Percentiles rank a stretch among this genome's conserved stretches.
Conservation (phyloP, 2,329 filamentous ascomycete genomes). For the Hymenotorrendiella dingleyae region DNA sequence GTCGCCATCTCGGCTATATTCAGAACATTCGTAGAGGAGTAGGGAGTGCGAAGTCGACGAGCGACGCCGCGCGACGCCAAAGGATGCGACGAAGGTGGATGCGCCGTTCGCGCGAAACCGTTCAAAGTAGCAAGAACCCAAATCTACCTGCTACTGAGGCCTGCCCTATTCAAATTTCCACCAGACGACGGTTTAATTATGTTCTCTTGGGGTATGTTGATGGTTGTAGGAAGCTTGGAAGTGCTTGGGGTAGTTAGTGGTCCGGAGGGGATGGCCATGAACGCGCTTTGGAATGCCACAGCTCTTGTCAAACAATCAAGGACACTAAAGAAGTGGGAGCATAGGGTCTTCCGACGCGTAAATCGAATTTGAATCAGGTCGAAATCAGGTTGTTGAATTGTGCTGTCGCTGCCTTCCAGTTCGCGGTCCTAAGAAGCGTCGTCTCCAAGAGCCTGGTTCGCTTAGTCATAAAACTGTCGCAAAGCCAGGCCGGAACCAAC, state of each 20-base stretch:
- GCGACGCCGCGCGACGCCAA: background rate
- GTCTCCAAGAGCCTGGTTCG: constrained; percentile 9
- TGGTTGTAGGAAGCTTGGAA: constrained; percentile 6
- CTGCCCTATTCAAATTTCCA: no score
- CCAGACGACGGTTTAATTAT: no score
- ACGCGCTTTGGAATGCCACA: constrained; percentile 24
- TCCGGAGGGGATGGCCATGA: constrained; percentile 8
- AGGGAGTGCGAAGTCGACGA: background rate
- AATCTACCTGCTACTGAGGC: no score
- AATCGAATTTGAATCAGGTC: constrained; percentile 24
- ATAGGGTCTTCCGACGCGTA: constrained; percentile 28
- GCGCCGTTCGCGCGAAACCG: no score
- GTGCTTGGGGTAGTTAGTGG: constrained; percentile 2
- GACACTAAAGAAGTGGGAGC: constrained; percentile 16
- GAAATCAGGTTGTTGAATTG: constrained; percentile 24
- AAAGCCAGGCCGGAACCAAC: constrained; percentile 14
- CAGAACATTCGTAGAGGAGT: constrained; percentile 17
- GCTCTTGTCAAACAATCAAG: constrained; percentile 16
- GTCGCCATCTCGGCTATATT: constrained; percentile 24
- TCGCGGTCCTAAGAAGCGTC: constrained; percentile 15
- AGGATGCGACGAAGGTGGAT: no score
- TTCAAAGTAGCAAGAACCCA: no score
- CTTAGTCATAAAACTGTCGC: constrained; percentile 15
- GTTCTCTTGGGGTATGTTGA: no score
- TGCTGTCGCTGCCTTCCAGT: constrained; percentile 17